Base-by-base conservation (phyloP, 371 early-diverging fungal species). In the Rhizopus microsporus region DNA sequence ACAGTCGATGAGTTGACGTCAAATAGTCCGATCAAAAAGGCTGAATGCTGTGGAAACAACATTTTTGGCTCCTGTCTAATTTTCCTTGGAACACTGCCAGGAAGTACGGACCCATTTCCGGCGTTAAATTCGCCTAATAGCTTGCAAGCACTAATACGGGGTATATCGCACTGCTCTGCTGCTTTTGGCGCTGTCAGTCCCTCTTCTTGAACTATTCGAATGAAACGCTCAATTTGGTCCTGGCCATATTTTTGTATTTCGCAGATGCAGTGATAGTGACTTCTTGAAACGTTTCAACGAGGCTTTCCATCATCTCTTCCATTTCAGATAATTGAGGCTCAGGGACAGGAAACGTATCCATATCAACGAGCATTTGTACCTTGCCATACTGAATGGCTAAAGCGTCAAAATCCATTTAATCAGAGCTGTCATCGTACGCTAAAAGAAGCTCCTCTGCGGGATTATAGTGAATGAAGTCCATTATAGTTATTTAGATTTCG, bases 11-110 rank as follows among this genome's bases (percentile, higher is more conserved):
- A 51, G 40, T 55, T 54, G 7, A 39, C 44, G 38, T 53, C 59
- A 48, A 59, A 56, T 40, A 53, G 47, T 10, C 47, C 53, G 16
- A 52, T 59, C 59, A 59, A 59, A 12, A 59, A 59, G 32, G 54
- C 59, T 31, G 54, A 37, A 53, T 59, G 54, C 15, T 53, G 23
- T 33, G 48, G 54, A 37, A 53, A 59, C 23, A 53, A 48, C 31
- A 43, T 60, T 52, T 51, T 59, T 37, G 59, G 53, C 30, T 23
- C 35, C 30, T 40, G 50, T 39, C 50, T 43, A 32, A 50, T 1
- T 57, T 29, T 2, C 37, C 39, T 59, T 15, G 45, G 38, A 23
- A 29, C 16, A 29, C n/a, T 54, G 29, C 54, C 53, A 33, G 52
- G 48, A 4, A 62, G 35, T 9, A 62, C 60, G 29, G 60, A 52